Evolutionary conservation across 192 early-diverging fungal species (phyloP).

Genomic region (Chytriomyces sp.): DNA sequence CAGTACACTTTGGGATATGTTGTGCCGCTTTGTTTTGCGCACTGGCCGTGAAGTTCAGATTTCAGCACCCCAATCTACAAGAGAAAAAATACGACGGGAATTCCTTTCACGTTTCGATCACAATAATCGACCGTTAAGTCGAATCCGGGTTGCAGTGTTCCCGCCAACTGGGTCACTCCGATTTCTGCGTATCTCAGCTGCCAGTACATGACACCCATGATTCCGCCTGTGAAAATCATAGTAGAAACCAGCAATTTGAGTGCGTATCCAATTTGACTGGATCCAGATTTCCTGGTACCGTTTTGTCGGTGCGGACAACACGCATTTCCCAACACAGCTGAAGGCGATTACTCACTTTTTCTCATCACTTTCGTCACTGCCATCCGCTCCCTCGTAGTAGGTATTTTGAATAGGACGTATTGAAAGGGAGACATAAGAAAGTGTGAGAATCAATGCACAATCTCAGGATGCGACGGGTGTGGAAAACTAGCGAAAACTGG

Average conservation of each 20-base stretch:
- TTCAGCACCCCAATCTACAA: background rate
- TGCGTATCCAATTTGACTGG: slow-evolving; percentile 50
- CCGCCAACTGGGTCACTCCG: slow-evolving; percentile 22
- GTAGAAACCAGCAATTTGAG: slow-evolving; percentile 59
- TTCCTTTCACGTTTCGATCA: background rate
- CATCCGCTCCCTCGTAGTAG: slow-evolving; percentile 65
- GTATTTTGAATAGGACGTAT: no score
- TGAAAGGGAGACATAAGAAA: no score
- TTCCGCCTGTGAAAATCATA: slow-evolving; percentile 43
- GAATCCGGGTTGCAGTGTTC: slow-evolving; percentile 22
- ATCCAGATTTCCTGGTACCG: slow-evolving; percentile 26
- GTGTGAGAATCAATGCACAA: no score
- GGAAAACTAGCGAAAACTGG: no score
- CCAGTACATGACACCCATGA: slow-evolving; percentile 54
- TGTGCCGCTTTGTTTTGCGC: slow-evolving; percentile 29
- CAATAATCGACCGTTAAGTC: slow-evolving; percentile 34
- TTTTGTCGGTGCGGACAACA: background rate
- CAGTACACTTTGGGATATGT: slow-evolving; percentile 49
- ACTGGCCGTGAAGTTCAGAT: slow-evolving; percentile 15
- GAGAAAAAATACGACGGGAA: slow-evolving; percentile 4
- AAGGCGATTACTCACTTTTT: slow-evolving; percentile 38
- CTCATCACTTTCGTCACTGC: slow-evolving; percentile 48
- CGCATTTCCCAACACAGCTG: background rate
- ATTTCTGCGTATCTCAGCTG: slow-evolving; percentile 52
- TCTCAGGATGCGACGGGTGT: no score